Conservation (phyloP, 2,329 filamentous ascomycete genomes). For the Helminthosporium solani region DNA sequence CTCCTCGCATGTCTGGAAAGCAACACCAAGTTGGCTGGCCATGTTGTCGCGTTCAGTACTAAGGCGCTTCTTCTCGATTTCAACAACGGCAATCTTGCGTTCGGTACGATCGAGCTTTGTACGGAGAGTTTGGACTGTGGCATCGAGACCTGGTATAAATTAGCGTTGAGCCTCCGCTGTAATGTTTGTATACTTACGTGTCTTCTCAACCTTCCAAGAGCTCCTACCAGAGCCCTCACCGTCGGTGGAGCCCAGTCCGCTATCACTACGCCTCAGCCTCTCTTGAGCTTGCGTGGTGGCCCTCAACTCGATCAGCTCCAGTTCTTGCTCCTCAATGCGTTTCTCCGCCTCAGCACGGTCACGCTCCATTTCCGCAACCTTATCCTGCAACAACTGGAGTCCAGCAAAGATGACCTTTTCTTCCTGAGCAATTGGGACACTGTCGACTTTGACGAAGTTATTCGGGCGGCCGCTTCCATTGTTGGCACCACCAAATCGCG, state of each 20-base stretch:
- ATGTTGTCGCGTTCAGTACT: slow-evolving; percentile 66
- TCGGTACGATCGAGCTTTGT: slow-evolving; percentile 63
- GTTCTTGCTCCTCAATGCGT: slow-evolving; percentile 53
- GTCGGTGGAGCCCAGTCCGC: slow-evolving; percentile 48
- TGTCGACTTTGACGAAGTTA: slow-evolving; percentile 51
- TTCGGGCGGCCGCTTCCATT: slow-evolving; percentile 32
- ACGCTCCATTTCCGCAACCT: slow-evolving; percentile 57
- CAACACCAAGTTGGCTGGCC: slow-evolving; percentile 61
- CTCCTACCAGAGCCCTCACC: slow-evolving; percentile 49
- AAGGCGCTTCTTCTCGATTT: slow-evolving; percentile 64
- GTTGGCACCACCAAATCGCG: slow-evolving; percentile 56
- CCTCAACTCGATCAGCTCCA: slow-evolving; percentile 54
- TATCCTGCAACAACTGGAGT: slow-evolving; percentile 59
- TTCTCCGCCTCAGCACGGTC: slow-evolving; percentile 55
- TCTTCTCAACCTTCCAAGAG: slow-evolving; percentile 53
- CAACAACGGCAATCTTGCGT: slow-evolving; percentile 61
- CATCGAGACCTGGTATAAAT: slow-evolving; percentile 54
- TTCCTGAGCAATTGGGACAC: slow-evolving; percentile 59
- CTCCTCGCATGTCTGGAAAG: slow-evolving; percentile 58
- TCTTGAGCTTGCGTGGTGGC: slow-evolving; percentile 48
- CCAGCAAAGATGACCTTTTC: slow-evolving; percentile 65
- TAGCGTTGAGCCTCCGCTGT: slow-evolving; percentile 8
- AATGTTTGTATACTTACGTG: slow-evolving; percentile 48
- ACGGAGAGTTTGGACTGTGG: slow-evolving; percentile 61
- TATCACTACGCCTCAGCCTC: slow-evolving; percentile 47